Evolutionary conservation across 2,329 filamentous ascomycete genomes (phyloP).

Genomic region (Apiospora kogelbergensis): DNA sequence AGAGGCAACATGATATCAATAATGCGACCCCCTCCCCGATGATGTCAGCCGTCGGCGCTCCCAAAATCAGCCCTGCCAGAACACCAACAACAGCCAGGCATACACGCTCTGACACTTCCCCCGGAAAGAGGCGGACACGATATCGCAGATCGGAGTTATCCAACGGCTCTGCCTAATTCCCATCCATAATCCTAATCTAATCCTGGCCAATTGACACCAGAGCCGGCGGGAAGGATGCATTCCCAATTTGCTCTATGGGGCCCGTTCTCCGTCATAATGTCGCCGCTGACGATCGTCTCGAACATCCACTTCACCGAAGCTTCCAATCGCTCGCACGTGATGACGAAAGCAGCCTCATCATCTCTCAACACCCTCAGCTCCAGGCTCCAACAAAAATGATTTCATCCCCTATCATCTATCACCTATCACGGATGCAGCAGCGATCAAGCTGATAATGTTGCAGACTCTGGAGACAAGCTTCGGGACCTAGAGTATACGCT

Average conservation of each 20-base stretch:
- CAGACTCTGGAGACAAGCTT: neutral
- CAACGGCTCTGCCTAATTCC: neutral
- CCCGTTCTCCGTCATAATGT: neutral
- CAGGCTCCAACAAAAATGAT: neutral
- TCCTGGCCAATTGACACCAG: neutral
- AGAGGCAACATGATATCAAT: neutral
- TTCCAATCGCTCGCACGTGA: slow-evolving; percentile 10
- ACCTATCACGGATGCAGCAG: neutral
- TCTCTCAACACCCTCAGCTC: neutral
- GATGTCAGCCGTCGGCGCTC: neutral
- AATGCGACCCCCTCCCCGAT: slow-evolving; percentile 4
- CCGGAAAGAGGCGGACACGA: neutral
- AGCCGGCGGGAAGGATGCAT: neutral
- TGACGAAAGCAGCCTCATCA: slow-evolving; percentile 11
- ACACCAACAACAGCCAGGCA: neutral
- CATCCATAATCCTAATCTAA: neutral
- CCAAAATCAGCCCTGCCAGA: neutral
- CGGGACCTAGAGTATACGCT: neutral
- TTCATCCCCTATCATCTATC: neutral
- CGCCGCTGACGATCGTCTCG: slow-evolving; percentile 6
- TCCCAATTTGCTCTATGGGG: neutral
- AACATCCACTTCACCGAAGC: neutral
- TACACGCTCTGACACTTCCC: neutral
- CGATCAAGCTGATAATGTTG: neutral
- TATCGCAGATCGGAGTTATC: neutral